A percentile compares a stretch with the other conserved stretches of the same genome.
Evolutionary conservation across 345 rosid species (phyloP).

Genomic region (Eucalyptus polyanthemos): DNA sequence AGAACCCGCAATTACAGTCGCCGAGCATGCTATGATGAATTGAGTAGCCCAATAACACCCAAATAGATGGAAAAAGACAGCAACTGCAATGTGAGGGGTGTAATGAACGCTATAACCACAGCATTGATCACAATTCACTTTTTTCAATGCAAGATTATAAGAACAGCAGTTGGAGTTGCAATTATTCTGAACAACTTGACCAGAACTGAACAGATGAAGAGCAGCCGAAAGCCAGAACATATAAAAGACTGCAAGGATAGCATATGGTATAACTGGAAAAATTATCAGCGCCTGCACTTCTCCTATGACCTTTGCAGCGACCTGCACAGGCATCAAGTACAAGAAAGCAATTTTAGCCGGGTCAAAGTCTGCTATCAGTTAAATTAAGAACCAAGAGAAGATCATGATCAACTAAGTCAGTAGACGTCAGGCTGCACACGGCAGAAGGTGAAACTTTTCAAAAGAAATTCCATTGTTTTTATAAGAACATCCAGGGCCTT

Average conservation of each 20-base stretch:
- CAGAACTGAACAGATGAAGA: constrained; percentile 88
- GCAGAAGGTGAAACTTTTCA: neutral
- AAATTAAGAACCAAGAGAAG: neutral
- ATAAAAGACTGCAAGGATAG: constrained; percentile 71
- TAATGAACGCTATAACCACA: constrained; percentile 84
- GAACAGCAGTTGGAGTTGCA: constrained; percentile 87
- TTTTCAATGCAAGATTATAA: constrained; percentile 64
- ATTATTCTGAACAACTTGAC: constrained; percentile 64
- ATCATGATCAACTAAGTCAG: neutral
- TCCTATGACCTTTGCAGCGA: constrained; percentile 96
- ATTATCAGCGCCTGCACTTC: constrained; percentile 94
- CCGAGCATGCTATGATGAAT: constrained; percentile 71
- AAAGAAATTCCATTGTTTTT: neutral
- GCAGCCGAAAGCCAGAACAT: constrained; percentile 96
- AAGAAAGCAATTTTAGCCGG: neutral
- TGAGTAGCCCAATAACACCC: constrained; percentile 99
- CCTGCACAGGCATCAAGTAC: constrained; percentile 28
- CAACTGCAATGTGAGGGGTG: constrained; percentile 85
- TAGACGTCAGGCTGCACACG: neutral
- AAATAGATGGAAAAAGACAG: constrained; percentile 84
- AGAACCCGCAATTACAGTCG: constrained; percentile 87
- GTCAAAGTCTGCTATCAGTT: neutral
- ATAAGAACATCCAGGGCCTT: neutral
- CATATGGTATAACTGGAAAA: constrained; percentile 74
- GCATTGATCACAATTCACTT: constrained; percentile 81